These are phyloP conservation scores for Ascochyta koolunga DNA, from an alignment of 2,329 filamentous ascomycete genomes.

Conservation along the genomic window DNA sequence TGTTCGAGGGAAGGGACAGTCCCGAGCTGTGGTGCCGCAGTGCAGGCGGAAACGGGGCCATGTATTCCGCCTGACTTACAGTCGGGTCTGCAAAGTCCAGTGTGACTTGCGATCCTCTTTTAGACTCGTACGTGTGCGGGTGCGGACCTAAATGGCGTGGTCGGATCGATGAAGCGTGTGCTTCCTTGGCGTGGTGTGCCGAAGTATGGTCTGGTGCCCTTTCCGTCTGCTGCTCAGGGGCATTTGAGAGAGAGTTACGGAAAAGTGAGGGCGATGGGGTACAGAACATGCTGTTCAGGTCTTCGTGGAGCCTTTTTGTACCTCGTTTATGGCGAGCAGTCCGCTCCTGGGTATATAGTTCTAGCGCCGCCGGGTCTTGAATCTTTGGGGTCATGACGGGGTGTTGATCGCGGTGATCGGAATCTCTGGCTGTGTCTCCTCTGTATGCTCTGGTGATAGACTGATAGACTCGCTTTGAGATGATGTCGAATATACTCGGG, in stretches of 20 bases:
- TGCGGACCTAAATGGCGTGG: neutral
- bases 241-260: conserved; percentile 3
- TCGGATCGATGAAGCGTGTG: neutral
- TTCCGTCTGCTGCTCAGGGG: conserved; percentile 9
- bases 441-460: neutral
- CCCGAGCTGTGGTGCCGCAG: neutral
- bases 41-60: neutral
- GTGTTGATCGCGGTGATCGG: conserved; percentile 6
- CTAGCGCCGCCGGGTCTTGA: neutral
- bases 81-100: conserved; percentile 5
- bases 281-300: neutral
- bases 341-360: conserved; percentile 1
- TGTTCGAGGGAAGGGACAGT: neutral
- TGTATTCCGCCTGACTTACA: neutral
- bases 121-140: neutral
- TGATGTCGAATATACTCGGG: neutral
- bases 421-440: neutral
- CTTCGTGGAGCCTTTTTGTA: neutral
- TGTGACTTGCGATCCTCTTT: neutral
- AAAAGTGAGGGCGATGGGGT: neutral
- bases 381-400: neutral
- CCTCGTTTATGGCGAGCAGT: conserved; percentile 11
- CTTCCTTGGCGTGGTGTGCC: conserved; percentile 1
- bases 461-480: neutral
- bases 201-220: conserved; percentile 21